Conservation (phyloP, 2,329 filamentous ascomycete species). For the Trichoderma sp. region DNA sequence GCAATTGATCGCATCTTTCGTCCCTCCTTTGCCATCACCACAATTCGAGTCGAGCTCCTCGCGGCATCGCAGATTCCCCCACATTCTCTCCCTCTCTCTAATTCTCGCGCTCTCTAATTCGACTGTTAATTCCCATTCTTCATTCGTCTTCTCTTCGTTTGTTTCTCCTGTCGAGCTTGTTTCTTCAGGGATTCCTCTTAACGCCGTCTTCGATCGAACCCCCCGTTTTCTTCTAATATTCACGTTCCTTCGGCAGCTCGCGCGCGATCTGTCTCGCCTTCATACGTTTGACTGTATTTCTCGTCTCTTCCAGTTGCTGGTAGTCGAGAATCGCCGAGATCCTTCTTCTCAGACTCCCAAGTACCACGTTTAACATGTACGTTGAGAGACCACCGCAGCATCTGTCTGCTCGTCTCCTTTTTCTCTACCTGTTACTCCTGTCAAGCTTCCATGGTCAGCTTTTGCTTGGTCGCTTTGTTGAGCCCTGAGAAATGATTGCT, state of each 20-base stretch:
- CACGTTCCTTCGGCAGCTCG: slow-evolving; percentile 9
- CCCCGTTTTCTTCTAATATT: background rate
- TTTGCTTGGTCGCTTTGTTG: background rate
- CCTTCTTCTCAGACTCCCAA: background rate
- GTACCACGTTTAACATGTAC: background rate
- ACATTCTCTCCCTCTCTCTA: background rate
- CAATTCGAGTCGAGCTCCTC: background rate
- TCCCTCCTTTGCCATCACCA: slow-evolving; percentile 24
- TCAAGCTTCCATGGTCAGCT: background rate
- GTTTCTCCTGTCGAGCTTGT: background rate
- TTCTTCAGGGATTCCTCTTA: background rate
- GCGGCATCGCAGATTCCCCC: slow-evolving; percentile 10
- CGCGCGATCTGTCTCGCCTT: background rate
- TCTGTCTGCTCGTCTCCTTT: slow-evolving; percentile 6
- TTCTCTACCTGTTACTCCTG: background rate
- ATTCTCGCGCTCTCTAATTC: background rate
- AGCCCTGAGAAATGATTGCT: background rate
- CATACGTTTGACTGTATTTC: background rate
- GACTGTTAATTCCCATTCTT: background rate
- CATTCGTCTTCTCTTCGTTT: background rate
- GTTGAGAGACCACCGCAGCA: background rate
- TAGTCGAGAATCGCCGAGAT: background rate
- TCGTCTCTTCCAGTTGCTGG: background rate
- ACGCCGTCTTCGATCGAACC: background rate
- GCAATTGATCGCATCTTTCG: background rate